A percentile compares a stretch with the other conserved stretches of the same genome.
Conservation (phyloP, 2,329 filamentous ascomycete species). For the Lachnum nothofagi region DNA sequence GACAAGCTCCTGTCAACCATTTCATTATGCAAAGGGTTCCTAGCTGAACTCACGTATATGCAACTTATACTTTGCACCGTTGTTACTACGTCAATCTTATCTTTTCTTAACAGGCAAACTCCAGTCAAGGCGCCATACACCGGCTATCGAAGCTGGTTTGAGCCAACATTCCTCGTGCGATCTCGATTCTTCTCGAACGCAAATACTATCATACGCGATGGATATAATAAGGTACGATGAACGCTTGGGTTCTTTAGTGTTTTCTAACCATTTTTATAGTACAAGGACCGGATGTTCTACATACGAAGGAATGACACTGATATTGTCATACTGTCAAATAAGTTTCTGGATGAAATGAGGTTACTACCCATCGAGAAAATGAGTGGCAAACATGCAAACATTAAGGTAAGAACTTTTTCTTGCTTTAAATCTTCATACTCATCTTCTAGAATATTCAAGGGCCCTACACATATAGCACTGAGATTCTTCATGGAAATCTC, state of each 20-base stretch:
- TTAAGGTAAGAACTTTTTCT: too few relatives aligned
- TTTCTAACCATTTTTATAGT: background rate
- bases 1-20: too few relatives aligned
- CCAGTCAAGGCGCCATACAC: background rate
- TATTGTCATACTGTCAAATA: background rate
- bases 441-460: too few relatives aligned
- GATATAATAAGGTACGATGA: background rate
- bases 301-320: background rate
- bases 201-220: background rate
- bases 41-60: too few relatives aligned
- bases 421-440: too few relatives aligned
- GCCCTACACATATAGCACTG: too few relatives aligned
- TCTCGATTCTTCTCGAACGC: background rate
- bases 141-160: constrained; percentile 1
- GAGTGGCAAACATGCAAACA: background rate
- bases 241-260: too few relatives aligned
- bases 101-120: too few relatives aligned
- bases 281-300: background rate
- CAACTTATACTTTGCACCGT: too few relatives aligned
- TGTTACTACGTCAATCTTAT: too few relatives aligned
- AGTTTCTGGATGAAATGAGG: background rate
- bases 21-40: too few relatives aligned
- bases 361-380: background rate
- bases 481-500: too few relatives aligned
- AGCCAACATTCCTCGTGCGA: background rate